Evolutionary conservation across 495 filamentous ascomycete genomes (phyloP), one percentile per base, ranked within the genome.

Genomic region (Neurospora sp.): DNA sequence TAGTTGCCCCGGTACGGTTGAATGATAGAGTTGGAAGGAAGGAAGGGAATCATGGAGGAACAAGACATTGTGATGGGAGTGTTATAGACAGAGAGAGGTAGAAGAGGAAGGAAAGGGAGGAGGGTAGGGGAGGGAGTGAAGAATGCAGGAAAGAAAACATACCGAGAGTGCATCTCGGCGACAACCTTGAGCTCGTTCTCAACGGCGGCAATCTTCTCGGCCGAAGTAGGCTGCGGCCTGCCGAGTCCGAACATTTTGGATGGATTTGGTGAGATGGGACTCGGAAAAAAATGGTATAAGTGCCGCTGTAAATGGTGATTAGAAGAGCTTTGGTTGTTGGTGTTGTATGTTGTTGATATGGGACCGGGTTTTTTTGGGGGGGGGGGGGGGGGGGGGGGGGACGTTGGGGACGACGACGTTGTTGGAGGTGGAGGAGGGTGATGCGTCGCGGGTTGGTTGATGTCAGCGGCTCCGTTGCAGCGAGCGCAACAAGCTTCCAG

Each of bases 121-220:
- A 37, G 35, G 35, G 35, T 18, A 22, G 20, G 12, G 2, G 22
- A 38, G 46, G 39, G 48, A 35, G 27, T 31, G n/a, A 68, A 65
- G 46, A 8, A 37, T 35, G 18, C 35, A 46, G 68, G 69, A 16
- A 41, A n/a, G 39, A 59, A 35, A 27, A 69, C 80, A 71, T 88
- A 98, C 94, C 94, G 90, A 82, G 91, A 92, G 88, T 97, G 97
- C 93, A 98, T 97, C 82, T 98, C 93, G 53, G 94, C 91, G 44
- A 98, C 86, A 84, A 98, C 94, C 82, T 97, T 96, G 80, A 93
- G 85, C 85, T 99, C 96, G 72, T 91, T 92, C 85, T 98, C 94
- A 73, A 96, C 94, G 71, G 92, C 91, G 73, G 92, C 90, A 81
- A 99, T 95, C 87, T 98, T 98, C 86, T 98, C 89, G 77, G 92